These are phyloP conservation scores for Orbilia blumenaviensis DNA, from an alignment of 2,329 filamentous ascomycete genomes.

Conservation along the genomic window DNA sequence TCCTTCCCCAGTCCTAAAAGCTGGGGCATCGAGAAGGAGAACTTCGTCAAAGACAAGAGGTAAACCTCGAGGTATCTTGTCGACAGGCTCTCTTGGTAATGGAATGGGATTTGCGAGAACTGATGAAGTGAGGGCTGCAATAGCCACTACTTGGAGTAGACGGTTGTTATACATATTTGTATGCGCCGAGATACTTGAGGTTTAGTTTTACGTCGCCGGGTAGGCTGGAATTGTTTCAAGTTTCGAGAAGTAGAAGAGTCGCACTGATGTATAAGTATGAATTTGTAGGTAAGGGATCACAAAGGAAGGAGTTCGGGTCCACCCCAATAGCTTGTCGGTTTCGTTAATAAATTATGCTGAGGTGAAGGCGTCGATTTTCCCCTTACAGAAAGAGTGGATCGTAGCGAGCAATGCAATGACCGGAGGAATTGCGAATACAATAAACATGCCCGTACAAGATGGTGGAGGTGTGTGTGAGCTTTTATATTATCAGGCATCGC, in stretches of 20 bases:
- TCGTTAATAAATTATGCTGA: background rate
- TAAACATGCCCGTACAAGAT: too few relatives aligned
- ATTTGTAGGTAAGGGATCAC: background rate
- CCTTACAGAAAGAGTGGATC: conserved; percentile 6
- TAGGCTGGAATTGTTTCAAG: conserved; percentile 5
- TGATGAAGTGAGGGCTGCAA: conserved; percentile 23
- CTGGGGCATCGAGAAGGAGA: conserved; percentile 40
- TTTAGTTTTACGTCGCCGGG: background rate
- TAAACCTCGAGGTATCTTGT: conserved; percentile 14
- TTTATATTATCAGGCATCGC: conserved; percentile 21
- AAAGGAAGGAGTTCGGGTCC: background rate
- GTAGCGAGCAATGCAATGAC: conserved; percentile 38
- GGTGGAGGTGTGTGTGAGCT: background rate
- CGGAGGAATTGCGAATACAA: too few relatives aligned
- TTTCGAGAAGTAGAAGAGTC: background rate
- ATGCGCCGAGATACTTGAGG: background rate
- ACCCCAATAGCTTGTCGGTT: background rate
- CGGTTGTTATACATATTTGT: conserved; percentile 1
- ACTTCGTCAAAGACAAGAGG: conserved; percentile 32
- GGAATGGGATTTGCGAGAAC: conserved; percentile 30
- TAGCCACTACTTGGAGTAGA: conserved; percentile 13
- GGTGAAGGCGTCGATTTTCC: conserved; percentile 20
- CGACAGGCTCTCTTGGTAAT: background rate
- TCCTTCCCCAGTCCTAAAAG: conserved; percentile 15
- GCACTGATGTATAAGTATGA: conserved; percentile 7